A percentile compares a stretch with the other conserved stretches of the same genome.
phyloP scores from a whole-genome alignment of 2,329 filamentous ascomycete species.

The Fusarium austroafricanum region DNA sequence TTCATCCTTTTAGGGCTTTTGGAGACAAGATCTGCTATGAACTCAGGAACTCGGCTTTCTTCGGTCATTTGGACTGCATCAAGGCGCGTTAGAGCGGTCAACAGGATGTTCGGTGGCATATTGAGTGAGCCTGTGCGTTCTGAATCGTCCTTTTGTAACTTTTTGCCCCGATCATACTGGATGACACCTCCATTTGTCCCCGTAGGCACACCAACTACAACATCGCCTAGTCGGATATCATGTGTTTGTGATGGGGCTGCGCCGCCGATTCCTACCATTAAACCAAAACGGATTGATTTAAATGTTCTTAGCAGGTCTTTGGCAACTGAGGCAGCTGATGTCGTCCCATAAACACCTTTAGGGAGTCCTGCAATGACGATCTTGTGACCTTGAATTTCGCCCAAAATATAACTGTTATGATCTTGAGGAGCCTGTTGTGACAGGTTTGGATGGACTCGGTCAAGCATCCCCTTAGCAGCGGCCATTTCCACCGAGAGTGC shows the following conservation, averaged over 20 bases:
- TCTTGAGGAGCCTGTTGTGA: background rate
- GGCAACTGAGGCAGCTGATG: background rate
- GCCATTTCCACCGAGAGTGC: background rate
- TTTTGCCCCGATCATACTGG: background rate
- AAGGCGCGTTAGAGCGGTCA: background rate
- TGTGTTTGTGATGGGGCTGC: rapidly evolving
- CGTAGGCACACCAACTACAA: background rate
- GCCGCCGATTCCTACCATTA: background rate
- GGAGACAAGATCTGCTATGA: background rate
- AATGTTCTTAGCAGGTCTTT: background rate
- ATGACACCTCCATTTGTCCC: background rate
- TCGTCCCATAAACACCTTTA: rapidly evolving
- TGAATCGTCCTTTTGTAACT: rapidly evolving
- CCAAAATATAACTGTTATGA: background rate
- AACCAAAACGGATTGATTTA: background rate
- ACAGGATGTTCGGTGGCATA: background rate
- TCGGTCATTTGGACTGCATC: background rate
- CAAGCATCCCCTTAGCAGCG: background rate
- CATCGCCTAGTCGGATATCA: background rate
- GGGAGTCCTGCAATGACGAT: background rate
- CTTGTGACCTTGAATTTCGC: rapidly evolving
- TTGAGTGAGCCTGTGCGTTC: background rate
- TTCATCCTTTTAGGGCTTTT: background rate
- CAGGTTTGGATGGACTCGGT: background rate
- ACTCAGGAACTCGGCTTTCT: rapidly evolving